Base-by-base conservation (phyloP, 768 basidiomycete species). In the Gymnopilus dilepis region DNA sequence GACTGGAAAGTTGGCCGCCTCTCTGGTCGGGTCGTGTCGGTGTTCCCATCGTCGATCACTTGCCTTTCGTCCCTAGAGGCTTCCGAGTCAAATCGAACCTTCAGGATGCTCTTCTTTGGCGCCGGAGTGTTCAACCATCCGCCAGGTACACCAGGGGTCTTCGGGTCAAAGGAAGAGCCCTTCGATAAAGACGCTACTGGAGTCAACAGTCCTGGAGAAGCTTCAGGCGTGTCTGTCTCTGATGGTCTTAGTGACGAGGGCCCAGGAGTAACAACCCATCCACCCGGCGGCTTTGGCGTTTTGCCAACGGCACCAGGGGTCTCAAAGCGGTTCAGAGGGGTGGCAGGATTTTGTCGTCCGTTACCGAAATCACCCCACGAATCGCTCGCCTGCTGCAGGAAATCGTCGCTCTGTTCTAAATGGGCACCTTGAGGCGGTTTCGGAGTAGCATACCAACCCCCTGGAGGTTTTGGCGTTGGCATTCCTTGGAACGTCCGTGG, bases 61-160 rank as follows among this genome's bases (percentile, higher is more conserved):
- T 28, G 34, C 22, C 11, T 56, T 45, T 33, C 24, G 4, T 28
- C 26, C 41, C 52, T 50, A 31, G 69, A 42, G 12, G 67, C 40
- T 65, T 73, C 73, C 26, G 81, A 77, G 64, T 92, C 86, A 66
- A 93, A 93, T 41, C 91, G 86, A 56, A 94, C 91, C 70, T 89
- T 90, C 62, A 87, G 71, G 24, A 86, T 76, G 61, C 84, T 86
- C 70, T 86, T 90, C 66, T 81, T 77, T 19, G 74, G 56, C 3
- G 78, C 80, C 2, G 90, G 88, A 13, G 90, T 90, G 2, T 76
- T 72, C 47, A 82, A 63, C 87, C 89, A 91, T 40, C 81, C 88
- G 38, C 90, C 90, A 19, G 90, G 89, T 2, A 82, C 84, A n/a
- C 80, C 85, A 41, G 90, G 89, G 0, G 88, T 91, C 59, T 83